Percentiles rank a stretch among this genome's conserved stretches.
Conservation (phyloP, 495 filamentous ascomycete species). For the Penicillium fimorum region DNA sequence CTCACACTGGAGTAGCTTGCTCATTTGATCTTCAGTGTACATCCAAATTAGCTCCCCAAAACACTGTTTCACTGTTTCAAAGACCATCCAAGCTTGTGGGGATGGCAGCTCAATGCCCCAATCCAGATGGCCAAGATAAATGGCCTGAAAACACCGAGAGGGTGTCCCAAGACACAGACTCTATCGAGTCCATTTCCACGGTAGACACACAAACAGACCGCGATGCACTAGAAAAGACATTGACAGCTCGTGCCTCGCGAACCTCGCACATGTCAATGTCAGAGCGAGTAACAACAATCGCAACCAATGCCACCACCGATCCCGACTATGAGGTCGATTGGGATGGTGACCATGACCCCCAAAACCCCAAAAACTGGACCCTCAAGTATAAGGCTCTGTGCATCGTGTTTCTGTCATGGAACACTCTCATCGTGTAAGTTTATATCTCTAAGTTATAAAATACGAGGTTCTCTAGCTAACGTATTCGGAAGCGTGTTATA, state of each 20-base stretch:
- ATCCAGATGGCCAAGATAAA: conserved; percentile 26
- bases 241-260: conserved; percentile 26
- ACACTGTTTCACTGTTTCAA: not conserved
- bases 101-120: conserved; percentile 21
- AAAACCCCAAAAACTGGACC: conserved; percentile 77
- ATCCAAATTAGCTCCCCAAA: not conserved
- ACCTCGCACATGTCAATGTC: conserved; percentile 32
- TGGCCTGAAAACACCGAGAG: conserved; percentile 23
- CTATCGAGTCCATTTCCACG: conserved; percentile 33
- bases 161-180: conserved; percentile 26
- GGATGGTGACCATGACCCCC: conserved; percentile 58
- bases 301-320: conserved; percentile 57
- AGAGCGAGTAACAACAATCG: conserved; percentile 50
- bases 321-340: conserved; percentile 77
- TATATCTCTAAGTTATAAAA: too few species aligned
- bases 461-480: not conserved
- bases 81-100: conserved; percentile 5
- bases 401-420: conserved; percentile 64
- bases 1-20: not conserved
- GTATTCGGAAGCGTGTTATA: conserved; percentile 62
- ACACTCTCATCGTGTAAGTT: conserved; percentile 66
- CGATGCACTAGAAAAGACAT: conserved; percentile 28
- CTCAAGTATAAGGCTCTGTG: conserved; percentile 63
- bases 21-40: not conserved
- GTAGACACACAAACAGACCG: conserved; percentile 31